A percentile compares a stretch with the other conserved stretches of the same genome.
Evolutionary conservation across 768 basidiomycete species (phyloP).

Genomic region (Tremella yokohamensis): DNA sequence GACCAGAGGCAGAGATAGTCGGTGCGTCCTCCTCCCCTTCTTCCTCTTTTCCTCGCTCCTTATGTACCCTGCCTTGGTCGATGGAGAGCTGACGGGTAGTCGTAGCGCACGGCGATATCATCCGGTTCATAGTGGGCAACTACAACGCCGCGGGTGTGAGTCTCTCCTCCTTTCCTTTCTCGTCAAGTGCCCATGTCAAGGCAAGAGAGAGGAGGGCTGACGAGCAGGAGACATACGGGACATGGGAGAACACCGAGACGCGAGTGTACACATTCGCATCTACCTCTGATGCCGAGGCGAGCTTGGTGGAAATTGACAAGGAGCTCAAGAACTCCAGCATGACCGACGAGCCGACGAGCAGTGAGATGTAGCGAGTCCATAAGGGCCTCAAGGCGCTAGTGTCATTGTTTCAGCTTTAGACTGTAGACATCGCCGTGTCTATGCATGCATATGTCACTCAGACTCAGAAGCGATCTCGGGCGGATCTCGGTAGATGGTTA

Average conservation of each 20-base stretch:
- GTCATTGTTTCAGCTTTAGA: no score
- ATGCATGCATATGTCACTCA: no score
- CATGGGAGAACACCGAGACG: constrained; percentile 49
- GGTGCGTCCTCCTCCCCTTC: constrained; percentile 22
- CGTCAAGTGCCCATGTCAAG: no score
- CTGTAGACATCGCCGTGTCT: no score
- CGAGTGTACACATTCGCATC: constrained; percentile 40
- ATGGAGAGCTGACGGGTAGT: constrained; percentile 17
- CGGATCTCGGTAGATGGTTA: no score
- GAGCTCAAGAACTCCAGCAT: constrained; percentile 25
- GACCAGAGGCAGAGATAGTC: constrained; percentile 48
- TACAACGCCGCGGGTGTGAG: constrained; percentile 24
- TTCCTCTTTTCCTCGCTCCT: neutral
- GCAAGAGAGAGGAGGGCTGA: neutral
- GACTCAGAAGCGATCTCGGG: no score
- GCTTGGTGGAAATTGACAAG: constrained; percentile 23
- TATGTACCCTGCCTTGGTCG: neutral
- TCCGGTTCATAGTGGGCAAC: constrained; percentile 34
- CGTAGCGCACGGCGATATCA: constrained; percentile 49
- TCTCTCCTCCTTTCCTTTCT: neutral
- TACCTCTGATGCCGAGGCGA: constrained; percentile 35
- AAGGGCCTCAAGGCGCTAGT: no score
- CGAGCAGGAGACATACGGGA: constrained; percentile 11
- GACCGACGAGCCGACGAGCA: constrained; percentile 24
- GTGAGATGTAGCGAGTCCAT: constrained; percentile 20